Percentiles rank a stretch among this genome's conserved stretches.
These are phyloP conservation scores for Fraxinus baroniana DNA, from an alignment of 305 asterid species.

Conservation along the genomic window DNA sequence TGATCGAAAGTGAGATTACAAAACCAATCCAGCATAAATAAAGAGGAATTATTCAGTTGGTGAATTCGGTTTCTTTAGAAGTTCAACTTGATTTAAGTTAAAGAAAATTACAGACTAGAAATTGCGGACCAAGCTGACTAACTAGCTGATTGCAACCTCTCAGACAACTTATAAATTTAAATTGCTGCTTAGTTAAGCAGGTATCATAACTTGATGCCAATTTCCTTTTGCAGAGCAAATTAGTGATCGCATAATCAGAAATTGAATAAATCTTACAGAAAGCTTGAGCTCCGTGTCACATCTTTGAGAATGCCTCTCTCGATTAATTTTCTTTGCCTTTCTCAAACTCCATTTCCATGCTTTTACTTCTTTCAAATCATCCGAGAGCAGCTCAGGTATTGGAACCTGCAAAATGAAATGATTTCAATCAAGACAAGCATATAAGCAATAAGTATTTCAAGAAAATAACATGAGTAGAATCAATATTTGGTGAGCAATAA, in stretches of 20 bases:
- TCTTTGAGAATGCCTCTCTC: slow-evolving; percentile 84
- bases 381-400: slow-evolving; percentile 62
- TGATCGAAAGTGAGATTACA: neutral
- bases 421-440: slow-evolving; percentile 18
- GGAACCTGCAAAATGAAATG: slow-evolving; percentile 55
- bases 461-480: slow-evolving; percentile 4
- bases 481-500: neutral
- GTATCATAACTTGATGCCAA: neutral
- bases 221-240: slow-evolving; percentile 19
- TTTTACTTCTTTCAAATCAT: slow-evolving; percentile 57
- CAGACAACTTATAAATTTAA: slow-evolving; percentile 10
- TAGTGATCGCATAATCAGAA: slow-evolving; percentile 5
- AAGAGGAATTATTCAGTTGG: neutral
- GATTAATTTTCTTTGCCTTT: slow-evolving; percentile 78
- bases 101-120: neutral
- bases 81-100: neutral
- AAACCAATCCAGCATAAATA: slow-evolving; percentile 2
- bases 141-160: slow-evolving; percentile 11
- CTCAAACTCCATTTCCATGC: slow-evolving; percentile 80
- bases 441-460: slow-evolving; percentile 16
- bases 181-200: neutral
- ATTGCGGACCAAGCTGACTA: slow-evolving; percentile 8
- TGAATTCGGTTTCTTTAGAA: neutral
- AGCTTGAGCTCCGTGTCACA: slow-evolving; percentile 91
- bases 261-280: slow-evolving; percentile 52